Evolutionary conservation across 305 asterid species (phyloP), one percentile per base, ranked within the genome.

Genomic region (Fraxinus nigra): DNA sequence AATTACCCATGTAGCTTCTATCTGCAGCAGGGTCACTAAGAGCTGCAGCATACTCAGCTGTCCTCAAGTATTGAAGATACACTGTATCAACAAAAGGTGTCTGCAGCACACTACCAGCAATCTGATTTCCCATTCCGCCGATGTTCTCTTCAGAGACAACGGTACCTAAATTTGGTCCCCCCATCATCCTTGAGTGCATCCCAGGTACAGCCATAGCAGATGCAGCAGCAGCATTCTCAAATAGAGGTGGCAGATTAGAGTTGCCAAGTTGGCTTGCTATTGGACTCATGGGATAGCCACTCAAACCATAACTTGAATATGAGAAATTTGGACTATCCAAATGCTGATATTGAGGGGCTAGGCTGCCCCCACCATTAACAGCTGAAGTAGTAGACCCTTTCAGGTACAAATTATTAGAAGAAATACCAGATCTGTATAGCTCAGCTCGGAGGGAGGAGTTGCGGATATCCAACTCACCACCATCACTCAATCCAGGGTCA

Each of bases 161-260:
- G 81, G 90, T 86, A 35, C 92, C 89, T 8, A 94, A 74, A 85
- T 89, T 91, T 32, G 98, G 89, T 40, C 89, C 98, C 8, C 91
- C 95, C 75, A 90, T 82, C 86, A 93, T 83, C 82, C 97, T 88
- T 54, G 97, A 80, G 83, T 92, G 98, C 93, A 97, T 88, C 72
- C 98, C 97, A 63, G 97, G 98, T 35, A 89, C 85, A 83, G 78
- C 98, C 91, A 97, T 88, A 54, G 95, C 98, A 72, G 99, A 93
- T 63, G 94, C 98, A 43, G 93, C 97, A 82, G 96, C 98, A 87
- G 98, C 99, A 85, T 92, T 97, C 92, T 93, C 98, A 89, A 91
- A 96, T 88, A 94, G 83, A 0, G 98, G 99, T 5, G 99, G 98
- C 81, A 97, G 88, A 85, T 93, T 92, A 26, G 87, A 76, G 87